phyloP scores from a whole-genome alignment of 345 rosid genomes.

The Boechera divaricarpa region DNA sequence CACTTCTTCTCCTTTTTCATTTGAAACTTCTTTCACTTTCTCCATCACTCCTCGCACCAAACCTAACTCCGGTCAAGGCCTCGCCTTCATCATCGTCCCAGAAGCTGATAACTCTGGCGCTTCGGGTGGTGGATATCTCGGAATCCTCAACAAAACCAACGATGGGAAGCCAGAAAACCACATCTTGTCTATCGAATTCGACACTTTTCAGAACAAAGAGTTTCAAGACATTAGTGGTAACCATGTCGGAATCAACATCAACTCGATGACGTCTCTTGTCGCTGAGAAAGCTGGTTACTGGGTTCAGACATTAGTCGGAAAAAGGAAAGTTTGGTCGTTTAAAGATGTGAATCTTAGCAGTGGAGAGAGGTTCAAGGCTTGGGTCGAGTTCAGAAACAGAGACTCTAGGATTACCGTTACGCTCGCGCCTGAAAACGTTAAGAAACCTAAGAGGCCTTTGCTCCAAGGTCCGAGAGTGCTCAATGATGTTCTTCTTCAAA shows the following conservation, averaged over 20 bases:
- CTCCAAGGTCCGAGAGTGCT: conserved; percentile 39
- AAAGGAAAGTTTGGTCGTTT: conserved; percentile 39
- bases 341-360: conserved; percentile 41
- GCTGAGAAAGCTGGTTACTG: conserved; percentile 42
- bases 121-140: conserved; percentile 41
- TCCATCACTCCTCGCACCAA: conserved; percentile 42
- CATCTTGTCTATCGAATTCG: conserved; percentile 42
- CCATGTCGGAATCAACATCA: conserved; percentile 51
- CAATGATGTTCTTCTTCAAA: conserved; percentile 36
- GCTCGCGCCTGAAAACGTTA: conserved; percentile 37
- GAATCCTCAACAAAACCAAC: conserved; percentile 47
- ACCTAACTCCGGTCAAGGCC: conserved; percentile 43
- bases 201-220: conserved; percentile 36
- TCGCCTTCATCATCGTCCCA: conserved; percentile 45
- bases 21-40: conserved; percentile 45
- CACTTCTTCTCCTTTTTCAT: conserved; percentile 34
- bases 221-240: conserved; percentile 45
- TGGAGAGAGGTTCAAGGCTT: conserved; percentile 45
- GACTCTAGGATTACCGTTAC: conserved; percentile 35
- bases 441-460: conserved; percentile 47
- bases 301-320: conserved; percentile 42
- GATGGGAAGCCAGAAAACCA: conserved; percentile 37
- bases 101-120: conserved; percentile 32
- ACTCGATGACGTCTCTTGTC: conserved; percentile 42
- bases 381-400: conserved; percentile 43